Evolutionary conservation across 2,329 filamentous ascomycete species (phyloP).

Genomic region (Alternaria metachromatica): DNA sequence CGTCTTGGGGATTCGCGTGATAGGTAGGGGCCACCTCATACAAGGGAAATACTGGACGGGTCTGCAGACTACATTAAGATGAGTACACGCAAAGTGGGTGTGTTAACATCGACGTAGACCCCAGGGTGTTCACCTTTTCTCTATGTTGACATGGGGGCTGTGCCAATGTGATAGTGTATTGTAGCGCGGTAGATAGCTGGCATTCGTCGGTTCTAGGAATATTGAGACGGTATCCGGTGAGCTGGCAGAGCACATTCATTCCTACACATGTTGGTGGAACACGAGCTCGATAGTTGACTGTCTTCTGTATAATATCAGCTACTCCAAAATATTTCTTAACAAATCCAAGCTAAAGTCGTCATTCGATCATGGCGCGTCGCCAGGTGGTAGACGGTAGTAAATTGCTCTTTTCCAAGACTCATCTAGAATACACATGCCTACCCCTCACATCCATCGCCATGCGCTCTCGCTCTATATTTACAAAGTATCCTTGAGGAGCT

Average conservation of each 20-base stretch:
- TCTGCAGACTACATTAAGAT: background rate
- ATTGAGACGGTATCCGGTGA: background rate
- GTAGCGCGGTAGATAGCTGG: background rate
- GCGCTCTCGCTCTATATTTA: conserved; percentile 65
- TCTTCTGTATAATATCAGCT: background rate
- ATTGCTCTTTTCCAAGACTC: conserved; percentile 34
- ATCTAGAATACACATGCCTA: conserved; percentile 47
- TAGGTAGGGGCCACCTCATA: background rate
- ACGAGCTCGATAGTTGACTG: background rate
- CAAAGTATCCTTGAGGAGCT: conserved; percentile 94
- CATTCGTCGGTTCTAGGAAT: background rate
- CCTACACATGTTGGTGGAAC: background rate
- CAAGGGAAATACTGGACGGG: background rate
- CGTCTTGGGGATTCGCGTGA: background rate
- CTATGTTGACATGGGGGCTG: background rate
- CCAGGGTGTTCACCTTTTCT: background rate
- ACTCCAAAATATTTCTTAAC: background rate
- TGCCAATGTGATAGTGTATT: background rate
- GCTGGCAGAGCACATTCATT: background rate
- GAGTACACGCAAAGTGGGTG: background rate
- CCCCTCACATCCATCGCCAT: conserved; percentile 19
- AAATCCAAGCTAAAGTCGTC: background rate
- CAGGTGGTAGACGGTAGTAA: conserved; percentile 20
- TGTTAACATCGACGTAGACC: background rate
- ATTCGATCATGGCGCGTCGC: background rate